phyloP scores from a whole-genome alignment of 345 rosid species.

The Melastoma malabathricum region DNA sequence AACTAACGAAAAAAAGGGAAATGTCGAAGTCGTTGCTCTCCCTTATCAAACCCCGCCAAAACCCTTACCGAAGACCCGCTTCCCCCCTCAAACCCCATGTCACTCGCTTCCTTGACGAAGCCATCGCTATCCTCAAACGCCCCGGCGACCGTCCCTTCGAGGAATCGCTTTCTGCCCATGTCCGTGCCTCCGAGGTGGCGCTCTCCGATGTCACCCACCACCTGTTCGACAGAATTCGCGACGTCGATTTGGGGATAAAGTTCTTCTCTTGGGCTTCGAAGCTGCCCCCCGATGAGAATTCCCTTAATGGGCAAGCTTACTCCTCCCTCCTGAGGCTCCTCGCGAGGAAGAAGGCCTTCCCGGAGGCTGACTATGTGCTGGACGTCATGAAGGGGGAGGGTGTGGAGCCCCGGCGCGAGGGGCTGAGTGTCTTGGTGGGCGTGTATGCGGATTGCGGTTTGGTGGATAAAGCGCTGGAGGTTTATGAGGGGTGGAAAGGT shows the following conservation, averaged over 20 bases:
- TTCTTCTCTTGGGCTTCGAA: conserved; percentile 33
- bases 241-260: conserved; percentile 21
- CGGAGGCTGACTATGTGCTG: conserved; percentile 32
- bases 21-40: conserved; percentile 77
- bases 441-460: conserved; percentile 40
- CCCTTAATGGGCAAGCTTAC: conserved; percentile 37
- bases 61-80: conserved; percentile 8
- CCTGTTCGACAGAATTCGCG: conserved; percentile 53
- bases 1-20: not conserved
- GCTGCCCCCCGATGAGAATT: conserved; percentile 13
- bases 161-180: conserved; percentile 17
- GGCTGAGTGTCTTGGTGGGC: conserved; percentile 39
- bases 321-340: conserved; percentile 70
- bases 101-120: conserved; percentile 30
- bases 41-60: conserved; percentile 45
- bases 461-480: conserved; percentile 39
- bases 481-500: conserved; percentile 23
- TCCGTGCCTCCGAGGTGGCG: conserved; percentile 11
- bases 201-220: conserved; percentile 43
- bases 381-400: conserved; percentile 27
- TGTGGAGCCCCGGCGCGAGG: conserved; percentile 40
- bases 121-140: conserved; percentile 33
- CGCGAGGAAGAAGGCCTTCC: conserved; percentile 35
- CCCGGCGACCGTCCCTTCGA: conserved; percentile 29
- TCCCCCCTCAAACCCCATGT: conserved; percentile 21